phyloP scores from a whole-genome alignment of 2,329 filamentous ascomycete species.

The Ophiostoma sp. region DNA sequence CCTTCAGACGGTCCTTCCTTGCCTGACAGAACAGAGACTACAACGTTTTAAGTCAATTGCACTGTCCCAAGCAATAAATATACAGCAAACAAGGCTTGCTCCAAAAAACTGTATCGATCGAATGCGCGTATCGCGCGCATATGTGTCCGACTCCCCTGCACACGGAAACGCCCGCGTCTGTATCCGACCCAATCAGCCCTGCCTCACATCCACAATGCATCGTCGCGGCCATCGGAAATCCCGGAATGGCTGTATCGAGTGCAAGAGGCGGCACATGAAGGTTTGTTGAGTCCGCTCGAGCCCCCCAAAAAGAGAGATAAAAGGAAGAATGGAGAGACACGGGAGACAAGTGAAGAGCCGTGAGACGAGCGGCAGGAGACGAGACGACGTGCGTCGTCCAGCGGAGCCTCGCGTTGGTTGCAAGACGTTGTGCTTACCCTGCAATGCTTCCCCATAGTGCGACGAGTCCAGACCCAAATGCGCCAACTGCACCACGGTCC shows the following conservation, averaged over 20 bases:
- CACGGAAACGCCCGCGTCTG: not conserved
- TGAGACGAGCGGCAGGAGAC: no score
- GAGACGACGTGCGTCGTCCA: not conserved
- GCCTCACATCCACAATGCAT: conserved; percentile 21
- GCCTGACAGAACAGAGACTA: not conserved
- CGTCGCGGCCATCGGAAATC: conserved; percentile 36
- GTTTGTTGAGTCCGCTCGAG: conserved; percentile 11
- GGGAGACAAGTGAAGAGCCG: no score
- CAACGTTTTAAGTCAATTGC: not conserved
- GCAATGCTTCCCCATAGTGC: conserved; percentile 31
- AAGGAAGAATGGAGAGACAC: no score
- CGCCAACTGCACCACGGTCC: conserved; percentile 36
- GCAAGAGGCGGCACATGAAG: conserved; percentile 39
- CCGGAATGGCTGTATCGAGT: conserved; percentile 37
- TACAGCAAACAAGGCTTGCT: not conserved
- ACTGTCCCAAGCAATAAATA: not conserved
- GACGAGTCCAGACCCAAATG: conserved; percentile 38
- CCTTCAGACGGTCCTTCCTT: not conserved
- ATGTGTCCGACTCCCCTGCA: not conserved
- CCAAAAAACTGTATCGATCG: not conserved
- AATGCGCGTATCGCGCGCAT: conserved; percentile 25
- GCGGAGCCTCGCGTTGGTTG: not conserved
- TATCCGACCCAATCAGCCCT: not conserved
- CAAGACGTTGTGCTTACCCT: not conserved
- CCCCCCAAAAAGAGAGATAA: not conserved